Conservation (phyloP, 176 grass and related monocot species). For the Rhynchospora breviuscula region DNA sequence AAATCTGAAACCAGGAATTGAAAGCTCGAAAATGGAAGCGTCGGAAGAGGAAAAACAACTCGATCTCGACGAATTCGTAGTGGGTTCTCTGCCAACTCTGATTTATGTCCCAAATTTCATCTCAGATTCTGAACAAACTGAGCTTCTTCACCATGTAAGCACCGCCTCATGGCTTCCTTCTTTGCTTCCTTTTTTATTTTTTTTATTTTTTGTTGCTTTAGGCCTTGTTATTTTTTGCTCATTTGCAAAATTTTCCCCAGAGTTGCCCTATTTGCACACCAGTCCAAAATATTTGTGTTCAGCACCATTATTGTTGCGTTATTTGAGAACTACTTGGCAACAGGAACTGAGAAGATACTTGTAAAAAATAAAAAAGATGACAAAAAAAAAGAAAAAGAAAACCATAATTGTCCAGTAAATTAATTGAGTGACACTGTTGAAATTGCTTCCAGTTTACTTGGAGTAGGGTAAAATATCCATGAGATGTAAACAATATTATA, state of each 20-base stretch:
- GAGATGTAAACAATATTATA: neutral
- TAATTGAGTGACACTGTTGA: neutral
- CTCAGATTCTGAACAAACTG: constrained; percentile 51
- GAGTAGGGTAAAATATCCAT: neutral
- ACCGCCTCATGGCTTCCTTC: neutral
- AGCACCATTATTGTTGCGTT: neutral
- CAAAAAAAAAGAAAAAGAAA: no score
- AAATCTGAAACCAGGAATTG: no score
- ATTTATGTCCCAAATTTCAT: constrained; percentile 76
- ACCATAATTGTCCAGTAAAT: neutral
- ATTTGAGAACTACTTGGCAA: neutral
- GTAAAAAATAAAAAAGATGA: neutral
- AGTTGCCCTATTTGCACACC: no score
- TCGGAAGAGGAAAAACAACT: constrained; percentile 3
- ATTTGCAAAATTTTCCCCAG: neutral
- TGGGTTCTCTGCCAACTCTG: constrained; percentile 45
- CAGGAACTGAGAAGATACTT: neutral
- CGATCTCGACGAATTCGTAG: constrained; percentile 25
- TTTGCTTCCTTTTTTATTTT: neutral
- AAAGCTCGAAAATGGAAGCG: constrained; percentile 19
- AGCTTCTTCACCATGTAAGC: constrained; percentile 67
- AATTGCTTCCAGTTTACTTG: neutral
- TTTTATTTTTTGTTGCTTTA: no score
- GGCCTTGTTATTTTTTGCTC: no score
- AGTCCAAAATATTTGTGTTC: neutral